A percentile compares a stretch with the other conserved stretches of the same genome.
These are phyloP conservation scores for Pharnaceum exiguum DNA, from an alignment of 148 eudicot species.

Conservation along the genomic window DNA sequence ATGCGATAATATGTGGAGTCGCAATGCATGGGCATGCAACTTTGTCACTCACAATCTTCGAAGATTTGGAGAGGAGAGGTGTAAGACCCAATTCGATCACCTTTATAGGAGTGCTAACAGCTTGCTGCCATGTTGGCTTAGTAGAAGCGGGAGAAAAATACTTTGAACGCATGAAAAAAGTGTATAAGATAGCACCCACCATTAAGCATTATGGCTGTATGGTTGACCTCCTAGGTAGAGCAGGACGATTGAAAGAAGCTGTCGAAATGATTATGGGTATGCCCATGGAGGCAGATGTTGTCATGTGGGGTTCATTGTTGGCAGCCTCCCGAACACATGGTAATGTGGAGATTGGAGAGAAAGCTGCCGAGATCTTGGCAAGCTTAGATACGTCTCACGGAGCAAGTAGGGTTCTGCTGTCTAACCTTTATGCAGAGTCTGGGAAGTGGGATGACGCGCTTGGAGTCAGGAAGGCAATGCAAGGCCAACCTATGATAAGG, in stretches of 20 bases:
- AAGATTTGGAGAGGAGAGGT: constrained; percentile 39
- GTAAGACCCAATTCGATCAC: constrained; percentile 64
- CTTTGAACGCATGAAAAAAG: constrained; percentile 52
- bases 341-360: constrained; percentile 55
- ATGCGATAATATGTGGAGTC: constrained; percentile 72
- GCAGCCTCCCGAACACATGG: constrained; percentile 71
- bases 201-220: constrained; percentile 87
- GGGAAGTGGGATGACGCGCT: constrained; percentile 76
- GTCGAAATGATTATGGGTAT: constrained; percentile 56
- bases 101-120: constrained; percentile 72
- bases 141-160: constrained; percentile 58
- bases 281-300: constrained; percentile 87
- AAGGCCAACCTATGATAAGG: constrained; percentile 42
- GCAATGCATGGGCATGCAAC: constrained; percentile 83
- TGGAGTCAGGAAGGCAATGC: constrained; percentile 44
- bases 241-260: constrained; percentile 67
- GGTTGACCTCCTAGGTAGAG: constrained; percentile 80
- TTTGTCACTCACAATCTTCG: constrained; percentile 45
- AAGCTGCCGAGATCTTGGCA: constrained; percentile 58
- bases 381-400: constrained; percentile 67
- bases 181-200: constrained; percentile 50
- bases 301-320: constrained; percentile 81
- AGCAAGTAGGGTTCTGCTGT: constrained; percentile 62
- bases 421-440: constrained; percentile 70
- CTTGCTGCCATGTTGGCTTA: constrained; percentile 84